Base-by-base conservation (phyloP, 2,329 filamentous ascomycete genomes). In the Tolypocladium cylindrosporum region DNA sequence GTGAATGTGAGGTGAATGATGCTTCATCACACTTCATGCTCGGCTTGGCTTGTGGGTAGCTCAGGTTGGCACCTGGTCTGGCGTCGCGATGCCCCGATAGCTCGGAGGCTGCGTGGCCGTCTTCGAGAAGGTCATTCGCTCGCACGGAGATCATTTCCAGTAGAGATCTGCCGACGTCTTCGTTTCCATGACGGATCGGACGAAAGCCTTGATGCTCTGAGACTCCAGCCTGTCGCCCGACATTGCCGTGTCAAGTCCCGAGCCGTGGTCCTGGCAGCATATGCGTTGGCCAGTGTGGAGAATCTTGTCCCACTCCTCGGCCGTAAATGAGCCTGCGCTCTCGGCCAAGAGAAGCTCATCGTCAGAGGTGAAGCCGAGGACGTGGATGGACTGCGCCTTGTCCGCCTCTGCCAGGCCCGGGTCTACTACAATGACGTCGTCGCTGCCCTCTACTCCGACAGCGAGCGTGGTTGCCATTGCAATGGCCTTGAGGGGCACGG, bases 251-350 rank as follows among this genome's bases (percentile, higher is more conserved):
- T 81, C 78, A 24, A 70, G 65, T 11, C 72, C 75, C 36, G 70
- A 64, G 57, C 71, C 71, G 36, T 66, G 66, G 56, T 67, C 69
- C 57, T 71, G 66, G 65, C 79, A 87, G 71, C 91, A 96, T 54
- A 87, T 77, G 43, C 75, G 73, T 67, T 84, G 79, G 40, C 88
- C 91, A 51, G 78, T 75, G 61, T 86, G 79, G 62, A 86, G 83
- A 21, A 89, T 83, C 50, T 79, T 75, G 58, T 91, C 83, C 91
- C 92, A 97, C 62, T 88, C 86, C 16, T 84, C 79, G 63, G 89
- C 77, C 53, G 84, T 83, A 68, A 97, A 97, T 4, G 75, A 74
- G 0, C 93, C 93, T 66, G 93, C 85, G 66, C 91, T 96, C 73
- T 96, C 89, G 40, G 83, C 86, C 48, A 96, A 73, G 27, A 97